Evolutionary conservation across 1,139 yeast genomes (phyloP), one percentile per base, ranked within the genome.

Genomic region (Yamadazyma spencermartinsiae): DNA sequence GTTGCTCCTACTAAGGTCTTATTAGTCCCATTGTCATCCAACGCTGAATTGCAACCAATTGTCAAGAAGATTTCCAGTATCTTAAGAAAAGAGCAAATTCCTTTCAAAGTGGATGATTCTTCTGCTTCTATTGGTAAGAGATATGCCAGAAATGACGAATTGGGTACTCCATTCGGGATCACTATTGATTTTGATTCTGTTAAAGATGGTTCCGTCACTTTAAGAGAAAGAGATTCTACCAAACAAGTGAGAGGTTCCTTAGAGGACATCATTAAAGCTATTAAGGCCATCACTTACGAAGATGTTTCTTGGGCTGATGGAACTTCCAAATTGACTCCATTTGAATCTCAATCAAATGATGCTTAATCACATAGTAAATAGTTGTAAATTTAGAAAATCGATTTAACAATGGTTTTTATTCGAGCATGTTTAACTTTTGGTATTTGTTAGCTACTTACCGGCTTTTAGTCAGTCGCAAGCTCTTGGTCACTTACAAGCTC

Each of bases 91-190:
- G 82, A 81, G 49, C 94, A 89, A 61, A 81, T 94, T 55, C 94
- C 98, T 50, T 88, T 90, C 76, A 92, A 90, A 76, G 84, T 90
- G 42, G 99, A 94, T 63, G 98, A 94, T 63, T 89, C 98, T 13
- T 86, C 95, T 56, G 98, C 96, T 25, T 88, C 98, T 21, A 92
- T 94, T 55, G 99, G 99, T 72, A 88, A 90, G 75, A 86, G 99
- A 72, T 94, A 94, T 59, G 90, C 98, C 46, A 87, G 99, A 74
- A 94, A 94, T 65, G 99, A 94, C 66, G 99, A 94, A 72, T 80
- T 94, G 63, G 99, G 99, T 66, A 94, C 98, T 42, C 98, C 99
- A 53, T 94, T 92, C 60, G 99, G 99, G 66, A 80, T 94, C 64
- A 94, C 99, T 50, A 86, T 94, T 55, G 99, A 94, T 68, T 94